Base-by-base conservation (phyloP, 768 basidiomycete genomes). In the Trametes cubensis region DNA sequence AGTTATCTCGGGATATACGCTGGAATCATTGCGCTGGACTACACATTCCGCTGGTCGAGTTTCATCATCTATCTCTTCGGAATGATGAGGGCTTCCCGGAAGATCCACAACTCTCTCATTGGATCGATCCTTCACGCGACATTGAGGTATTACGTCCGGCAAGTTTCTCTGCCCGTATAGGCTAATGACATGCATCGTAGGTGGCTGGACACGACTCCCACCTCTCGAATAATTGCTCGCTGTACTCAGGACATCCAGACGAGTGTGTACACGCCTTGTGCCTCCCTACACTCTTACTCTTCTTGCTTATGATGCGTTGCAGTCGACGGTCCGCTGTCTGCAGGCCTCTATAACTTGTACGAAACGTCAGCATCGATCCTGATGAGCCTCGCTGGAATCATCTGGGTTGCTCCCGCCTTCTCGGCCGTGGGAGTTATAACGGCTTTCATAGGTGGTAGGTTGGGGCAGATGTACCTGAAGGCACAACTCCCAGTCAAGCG, bases 201-300 rank as follows among this genome's bases (percentile, higher is more conserved):
- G 53, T 84, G 80, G 79, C 73, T 84, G 7, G 83, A 85, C 63
- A 79, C 70, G 13, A 82, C 81, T 6, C 83, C 83, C 2, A 75
- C 78, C 0, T 81, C 82, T 8, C 82, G 89, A 5, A 83, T 91
- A 55, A 84, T 89, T 47, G 75, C 85, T 38, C 80, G 88, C 55
- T 85, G 84, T 71, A 89, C 88, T 1, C 84, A 88, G 58, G 89
- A 90, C 68, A 87, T 89, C 28, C 74, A 73, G 34, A 68, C 73
- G 10, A 56, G 74, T 74, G 60, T n/a, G 70, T 52, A 4, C 23
- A 46, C 11, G 28, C 21, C 20, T 11, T 59, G n/a, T 20, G n/a
- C 21, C 10, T 13, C 10, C 4, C 14, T 6, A 23, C 1, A 23
- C 23, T 21, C 4, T n/a, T n/a, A n/a, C 6, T 41, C 28, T 8